Conservation (phyloP, 2,329 filamentous ascomycete genomes). For the Aspergillus sp. region DNA sequence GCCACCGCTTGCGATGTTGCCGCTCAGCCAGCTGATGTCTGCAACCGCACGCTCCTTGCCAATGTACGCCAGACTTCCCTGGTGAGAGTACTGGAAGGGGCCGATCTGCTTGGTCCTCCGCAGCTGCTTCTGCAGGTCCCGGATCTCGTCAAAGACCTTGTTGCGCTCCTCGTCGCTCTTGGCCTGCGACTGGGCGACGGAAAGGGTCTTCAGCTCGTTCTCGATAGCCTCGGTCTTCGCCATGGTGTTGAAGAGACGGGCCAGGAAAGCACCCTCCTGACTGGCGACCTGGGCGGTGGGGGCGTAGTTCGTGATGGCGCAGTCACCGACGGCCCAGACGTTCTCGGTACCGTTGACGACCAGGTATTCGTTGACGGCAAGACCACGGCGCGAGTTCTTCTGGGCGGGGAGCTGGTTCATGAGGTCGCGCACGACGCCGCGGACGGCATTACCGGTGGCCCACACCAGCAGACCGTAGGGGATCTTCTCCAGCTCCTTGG, state of each 20-base stretch:
- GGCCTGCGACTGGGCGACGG: conserved; percentile 63
- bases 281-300: conserved; percentile 95
- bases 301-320: conserved; percentile 94
- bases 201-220: conserved; percentile 67
- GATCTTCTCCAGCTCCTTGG: conserved; percentile 75
- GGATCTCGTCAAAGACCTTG: conserved; percentile 69
- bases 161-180: conserved; percentile 60
- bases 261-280: conserved; percentile 94
- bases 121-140: conserved; percentile 79
- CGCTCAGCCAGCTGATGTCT: conserved; percentile 95
- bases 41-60: conserved; percentile 97
- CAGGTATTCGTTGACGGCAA: conserved; percentile 97
- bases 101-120: conserved; percentile 90
- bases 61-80: conserved; percentile 95
- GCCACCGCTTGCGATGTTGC: conserved; percentile 91
- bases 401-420: conserved; percentile 91
- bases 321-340: conserved; percentile 97
- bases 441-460: conserved; percentile 95
- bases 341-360: conserved; percentile 96
- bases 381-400: conserved; percentile 88
- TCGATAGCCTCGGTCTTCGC: conserved; percentile 88
- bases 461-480: conserved; percentile 96
- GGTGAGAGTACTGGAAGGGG: conserved; percentile 97
- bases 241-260: conserved; percentile 97
- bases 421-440: conserved; percentile 84